Conservation (phyloP, 257 asterid species). For the Paraleonurus japonicus region DNA sequence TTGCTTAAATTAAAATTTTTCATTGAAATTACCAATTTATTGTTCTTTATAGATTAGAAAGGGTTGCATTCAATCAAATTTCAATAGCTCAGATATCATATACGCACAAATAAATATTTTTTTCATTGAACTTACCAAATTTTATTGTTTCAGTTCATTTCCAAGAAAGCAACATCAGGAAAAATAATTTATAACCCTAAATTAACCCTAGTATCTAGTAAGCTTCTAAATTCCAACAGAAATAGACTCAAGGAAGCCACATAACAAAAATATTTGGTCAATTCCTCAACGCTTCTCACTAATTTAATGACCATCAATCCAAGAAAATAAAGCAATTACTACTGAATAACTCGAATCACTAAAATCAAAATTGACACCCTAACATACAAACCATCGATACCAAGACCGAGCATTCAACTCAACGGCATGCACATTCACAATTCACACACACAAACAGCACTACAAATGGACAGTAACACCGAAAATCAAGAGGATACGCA, state of each 20-base stretch:
- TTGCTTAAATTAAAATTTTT: background rate
- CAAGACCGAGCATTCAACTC: constrained; percentile 27
- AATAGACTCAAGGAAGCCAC: background rate
- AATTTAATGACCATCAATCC: background rate
- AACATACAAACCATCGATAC: background rate
- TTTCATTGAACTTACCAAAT: background rate
- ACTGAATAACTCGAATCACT: constrained; percentile 28
- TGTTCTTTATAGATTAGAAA: background rate
- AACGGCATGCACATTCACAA: constrained; percentile 34
- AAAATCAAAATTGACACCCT: constrained; percentile 31
- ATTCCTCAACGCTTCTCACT: constrained; percentile 8
- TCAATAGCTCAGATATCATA: background rate
- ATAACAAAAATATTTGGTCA: background rate
- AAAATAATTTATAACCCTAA: constrained; percentile 10
- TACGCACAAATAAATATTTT: background rate
- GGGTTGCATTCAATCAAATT: background rate
- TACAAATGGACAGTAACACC: background rate
- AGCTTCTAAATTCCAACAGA: background rate
- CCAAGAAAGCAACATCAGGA: constrained; percentile 7
- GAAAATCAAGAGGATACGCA: constrained; percentile 74
- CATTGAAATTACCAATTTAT: background rate
- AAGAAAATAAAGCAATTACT: constrained; percentile 7
- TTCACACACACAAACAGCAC: constrained; percentile 18
- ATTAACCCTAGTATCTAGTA: constrained; percentile 12
- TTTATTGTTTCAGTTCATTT: background rate